phyloP scores from a whole-genome alignment of 495 filamentous ascomycete genomes.

The Tetracladium setigerum region DNA sequence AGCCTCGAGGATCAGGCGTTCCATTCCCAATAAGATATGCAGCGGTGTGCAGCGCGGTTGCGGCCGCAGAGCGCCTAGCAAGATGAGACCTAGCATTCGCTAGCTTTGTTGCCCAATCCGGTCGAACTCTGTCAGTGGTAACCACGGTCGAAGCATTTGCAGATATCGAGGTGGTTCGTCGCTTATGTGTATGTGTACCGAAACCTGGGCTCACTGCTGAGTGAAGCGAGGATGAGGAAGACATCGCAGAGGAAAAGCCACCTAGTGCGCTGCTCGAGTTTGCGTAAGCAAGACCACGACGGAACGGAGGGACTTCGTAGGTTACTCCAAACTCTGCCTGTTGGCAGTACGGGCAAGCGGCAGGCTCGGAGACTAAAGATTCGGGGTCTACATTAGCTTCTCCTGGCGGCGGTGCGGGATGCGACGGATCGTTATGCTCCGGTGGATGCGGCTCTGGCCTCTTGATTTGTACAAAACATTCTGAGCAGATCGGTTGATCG shows the following conservation, averaged over 20 bases:
- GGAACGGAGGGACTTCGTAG: conserved; percentile 82
- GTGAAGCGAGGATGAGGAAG: conserved; percentile 46
- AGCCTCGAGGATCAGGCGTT: conserved; percentile 33
- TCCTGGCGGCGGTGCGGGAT: conserved; percentile 33
- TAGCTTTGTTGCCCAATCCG: conserved; percentile 90
- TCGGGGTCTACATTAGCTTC: conserved; percentile 47
- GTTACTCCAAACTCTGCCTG: conserved; percentile 92
- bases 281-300: conserved; percentile 70
- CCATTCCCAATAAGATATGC: conserved; percentile 77
- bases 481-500: conserved; percentile 94
- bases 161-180: conserved; percentile 76
- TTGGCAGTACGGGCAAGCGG: conserved; percentile 93
- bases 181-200: conserved; percentile 25
- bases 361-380: conserved; percentile 78
- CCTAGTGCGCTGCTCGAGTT: conserved; percentile 27
- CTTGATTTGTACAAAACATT: conserved; percentile 99
- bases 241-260: conserved; percentile 58
- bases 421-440: conserved; percentile 57
- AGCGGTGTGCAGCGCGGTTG: conserved; percentile 89
- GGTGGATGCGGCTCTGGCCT: conserved; percentile 92
- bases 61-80: conserved; percentile 80
- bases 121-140: conserved; percentile 83
- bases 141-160: conserved; percentile 74
- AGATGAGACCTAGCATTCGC: conserved; percentile 76
- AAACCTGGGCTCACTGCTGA: conserved; percentile 26